Percentiles rank a stretch among this genome's conserved stretches.
Conservation (phyloP, 176 grass and related monocot species). For the Oryza glumipatula region DNA sequence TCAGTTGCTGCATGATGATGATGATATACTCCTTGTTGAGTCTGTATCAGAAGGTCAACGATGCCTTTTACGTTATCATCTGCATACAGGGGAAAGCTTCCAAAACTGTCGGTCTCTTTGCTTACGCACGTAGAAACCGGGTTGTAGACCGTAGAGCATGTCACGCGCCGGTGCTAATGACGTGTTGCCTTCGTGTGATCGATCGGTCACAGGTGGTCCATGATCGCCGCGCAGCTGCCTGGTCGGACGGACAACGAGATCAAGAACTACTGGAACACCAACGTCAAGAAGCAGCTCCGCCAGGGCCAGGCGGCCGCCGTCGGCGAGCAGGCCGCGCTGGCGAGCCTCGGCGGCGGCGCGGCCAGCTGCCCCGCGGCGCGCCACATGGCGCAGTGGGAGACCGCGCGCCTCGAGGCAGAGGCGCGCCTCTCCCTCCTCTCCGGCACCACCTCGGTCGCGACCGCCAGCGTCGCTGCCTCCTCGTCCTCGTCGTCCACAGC, state of each 20-base stretch:
- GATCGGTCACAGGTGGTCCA: slow-evolving; percentile 71
- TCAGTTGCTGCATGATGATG: slow-evolving; percentile 4
- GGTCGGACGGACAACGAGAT: slow-evolving; percentile 95
- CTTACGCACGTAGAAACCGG: not conserved
- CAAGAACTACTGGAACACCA: slow-evolving; percentile 99
- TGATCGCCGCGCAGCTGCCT: slow-evolving; percentile 87
- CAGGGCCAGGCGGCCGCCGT: slow-evolving; percentile 51
- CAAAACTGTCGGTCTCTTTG: slow-evolving; percentile 6
- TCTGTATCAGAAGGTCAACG: slow-evolving; percentile 1
- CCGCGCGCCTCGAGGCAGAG: slow-evolving; percentile 82
- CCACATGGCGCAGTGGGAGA: slow-evolving; percentile 96
- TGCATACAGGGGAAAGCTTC: slow-evolving; percentile 10
- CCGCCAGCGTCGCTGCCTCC: slow-evolving; percentile 39
- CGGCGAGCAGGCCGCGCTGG: slow-evolving; percentile 20
- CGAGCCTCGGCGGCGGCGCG: not conserved
- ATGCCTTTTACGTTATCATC: not conserved
- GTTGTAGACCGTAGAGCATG: not conserved
- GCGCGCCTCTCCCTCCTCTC: slow-evolving; percentile 80
- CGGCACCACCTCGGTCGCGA: slow-evolving; percentile 30
- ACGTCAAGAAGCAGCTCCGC: slow-evolving; percentile 88
- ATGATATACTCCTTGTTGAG: not conserved
- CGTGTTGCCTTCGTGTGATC: slow-evolving; percentile 2
- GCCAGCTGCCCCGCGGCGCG: slow-evolving; percentile 48
- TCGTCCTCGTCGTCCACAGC: slow-evolving; percentile 36
- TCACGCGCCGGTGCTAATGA: not conserved